phyloP scores from a whole-genome alignment of 768 basidiomycete genomes.

The Lactifluus hygrophoroides region DNA sequence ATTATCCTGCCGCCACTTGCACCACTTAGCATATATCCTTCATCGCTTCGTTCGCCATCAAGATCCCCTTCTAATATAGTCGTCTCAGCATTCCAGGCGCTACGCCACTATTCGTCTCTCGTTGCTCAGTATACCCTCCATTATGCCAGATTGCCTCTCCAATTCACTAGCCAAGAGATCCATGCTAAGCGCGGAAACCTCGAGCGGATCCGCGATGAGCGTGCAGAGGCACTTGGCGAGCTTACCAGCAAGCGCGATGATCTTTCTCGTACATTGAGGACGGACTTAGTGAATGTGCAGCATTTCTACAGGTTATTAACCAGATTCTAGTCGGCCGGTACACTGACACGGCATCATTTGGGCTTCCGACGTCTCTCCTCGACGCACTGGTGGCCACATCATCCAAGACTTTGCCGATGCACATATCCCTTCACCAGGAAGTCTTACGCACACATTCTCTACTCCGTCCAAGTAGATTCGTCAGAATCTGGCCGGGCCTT shows the following conservation, averaged over 20 bases:
- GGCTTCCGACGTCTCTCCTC: not conserved
- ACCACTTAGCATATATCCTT: slow-evolving; percentile 5
- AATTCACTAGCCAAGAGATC: slow-evolving; percentile 62
- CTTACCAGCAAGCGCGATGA: slow-evolving; percentile 47
- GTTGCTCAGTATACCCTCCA: slow-evolving; percentile 20
- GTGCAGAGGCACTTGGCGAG: slow-evolving; percentile 57
- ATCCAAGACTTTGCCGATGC: slow-evolving; percentile 15
- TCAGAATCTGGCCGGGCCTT: slow-evolving; percentile 74
- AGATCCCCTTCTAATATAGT: slow-evolving; percentile 10
- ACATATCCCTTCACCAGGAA: slow-evolving; percentile 16
- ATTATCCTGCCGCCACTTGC: slow-evolving; percentile 11
- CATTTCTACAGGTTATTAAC: slow-evolving; percentile 10
- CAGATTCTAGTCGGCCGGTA: slow-evolving; percentile 6
- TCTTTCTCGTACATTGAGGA: slow-evolving; percentile 31
- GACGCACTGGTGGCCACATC: slow-evolving; percentile 5
- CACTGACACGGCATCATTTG: slow-evolving; percentile 8
- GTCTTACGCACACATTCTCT: slow-evolving; percentile 34
- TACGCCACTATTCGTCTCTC: slow-evolving; percentile 10
- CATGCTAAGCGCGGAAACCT: slow-evolving; percentile 48
- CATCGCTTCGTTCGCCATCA: slow-evolving; percentile 18
- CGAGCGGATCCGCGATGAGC: slow-evolving; percentile 54
- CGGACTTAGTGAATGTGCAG: slow-evolving; percentile 12
- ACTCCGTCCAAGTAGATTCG: slow-evolving; percentile 56
- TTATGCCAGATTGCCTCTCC: slow-evolving; percentile 43
- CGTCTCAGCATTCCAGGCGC: slow-evolving; percentile 12